These are phyloP conservation scores for Cryptococcus wingfieldii DNA, from an alignment of 1,284 basidiomycete genomes.

Conservation along the genomic window DNA sequence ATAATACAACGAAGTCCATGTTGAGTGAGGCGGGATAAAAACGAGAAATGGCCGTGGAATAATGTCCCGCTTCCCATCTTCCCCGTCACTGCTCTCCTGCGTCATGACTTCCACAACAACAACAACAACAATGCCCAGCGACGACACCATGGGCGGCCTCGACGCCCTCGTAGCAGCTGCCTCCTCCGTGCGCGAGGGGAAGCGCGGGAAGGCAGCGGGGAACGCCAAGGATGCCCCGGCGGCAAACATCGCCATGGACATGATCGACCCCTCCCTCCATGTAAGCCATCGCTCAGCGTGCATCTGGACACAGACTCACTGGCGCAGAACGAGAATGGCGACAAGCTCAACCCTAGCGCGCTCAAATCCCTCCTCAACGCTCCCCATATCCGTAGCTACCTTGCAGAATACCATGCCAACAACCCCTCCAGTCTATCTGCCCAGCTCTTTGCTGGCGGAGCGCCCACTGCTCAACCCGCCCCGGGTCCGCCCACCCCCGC, in stretches of 20 bases:
- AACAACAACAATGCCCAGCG: not conserved
- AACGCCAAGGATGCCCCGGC: not conserved
- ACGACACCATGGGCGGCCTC: conserved; percentile 18
- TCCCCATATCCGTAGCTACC: not conserved
- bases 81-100: too few species aligned
- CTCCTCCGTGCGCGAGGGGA: conserved; percentile 7
- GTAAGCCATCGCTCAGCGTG: conserved; percentile 1
- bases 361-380: too few species aligned
- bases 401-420: not conserved
- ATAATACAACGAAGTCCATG: too few species aligned
- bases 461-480: too few species aligned
- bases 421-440: not conserved
- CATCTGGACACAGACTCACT: not conserved
- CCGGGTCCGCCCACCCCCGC: conserved; percentile 10
- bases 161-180: conserved; percentile 20
- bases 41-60: too few species aligned
- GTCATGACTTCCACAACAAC: too few species aligned
- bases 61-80: too few species aligned
- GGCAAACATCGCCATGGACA: conserved; percentile 2
- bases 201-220: conserved; percentile 1
- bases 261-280: conserved; percentile 20
- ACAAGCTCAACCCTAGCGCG: too few species aligned
- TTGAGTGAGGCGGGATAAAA: not conserved
- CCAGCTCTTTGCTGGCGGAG: not conserved
- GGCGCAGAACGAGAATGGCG: too few species aligned